phyloP scores from a whole-genome alignment of 305 asterid species.

The Rubia peregrina region DNA sequence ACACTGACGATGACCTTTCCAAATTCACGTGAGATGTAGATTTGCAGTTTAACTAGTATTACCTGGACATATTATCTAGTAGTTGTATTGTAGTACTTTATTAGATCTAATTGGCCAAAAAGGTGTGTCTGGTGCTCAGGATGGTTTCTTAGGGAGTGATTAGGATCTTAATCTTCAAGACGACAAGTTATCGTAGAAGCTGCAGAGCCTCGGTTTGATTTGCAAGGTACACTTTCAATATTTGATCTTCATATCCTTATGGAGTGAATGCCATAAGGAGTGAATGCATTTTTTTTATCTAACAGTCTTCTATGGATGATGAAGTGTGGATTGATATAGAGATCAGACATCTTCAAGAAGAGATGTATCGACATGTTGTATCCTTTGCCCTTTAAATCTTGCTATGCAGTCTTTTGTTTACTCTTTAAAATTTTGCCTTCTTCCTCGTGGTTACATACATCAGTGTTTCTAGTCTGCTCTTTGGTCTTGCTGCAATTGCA shows the following conservation, averaged over 20 bases:
- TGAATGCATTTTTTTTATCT: not conserved
- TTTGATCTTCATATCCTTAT: not conserved
- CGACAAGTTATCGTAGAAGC: slow-evolving; percentile 14
- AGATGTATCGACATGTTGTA: slow-evolving; percentile 15
- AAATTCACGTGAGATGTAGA: too few species aligned
- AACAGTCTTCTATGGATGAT: slow-evolving; percentile 8
- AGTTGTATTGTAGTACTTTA: too few species aligned
- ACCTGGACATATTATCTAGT: too few species aligned
- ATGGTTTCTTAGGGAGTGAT: not conserved
- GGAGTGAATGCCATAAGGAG: not conserved
- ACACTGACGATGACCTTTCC: too few species aligned
- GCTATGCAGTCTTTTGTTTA: not conserved
- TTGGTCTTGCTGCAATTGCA: not conserved
- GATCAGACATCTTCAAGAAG: slow-evolving; percentile 11
- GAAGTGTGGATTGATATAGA: slow-evolving; percentile 15
- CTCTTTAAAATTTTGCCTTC: not conserved
- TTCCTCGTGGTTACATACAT: not conserved
- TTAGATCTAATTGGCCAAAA: too few species aligned
- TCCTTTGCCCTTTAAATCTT: not conserved
- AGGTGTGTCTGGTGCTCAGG: too few species aligned
- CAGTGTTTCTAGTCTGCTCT: not conserved
- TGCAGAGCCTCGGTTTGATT: slow-evolving; percentile 15
- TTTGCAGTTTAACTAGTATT: too few species aligned
- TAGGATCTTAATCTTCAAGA: not conserved
- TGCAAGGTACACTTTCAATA: not conserved